These are phyloP conservation scores for Heritiera fomes DNA, from an alignment of 345 rosid species.

Conservation along the genomic window DNA sequence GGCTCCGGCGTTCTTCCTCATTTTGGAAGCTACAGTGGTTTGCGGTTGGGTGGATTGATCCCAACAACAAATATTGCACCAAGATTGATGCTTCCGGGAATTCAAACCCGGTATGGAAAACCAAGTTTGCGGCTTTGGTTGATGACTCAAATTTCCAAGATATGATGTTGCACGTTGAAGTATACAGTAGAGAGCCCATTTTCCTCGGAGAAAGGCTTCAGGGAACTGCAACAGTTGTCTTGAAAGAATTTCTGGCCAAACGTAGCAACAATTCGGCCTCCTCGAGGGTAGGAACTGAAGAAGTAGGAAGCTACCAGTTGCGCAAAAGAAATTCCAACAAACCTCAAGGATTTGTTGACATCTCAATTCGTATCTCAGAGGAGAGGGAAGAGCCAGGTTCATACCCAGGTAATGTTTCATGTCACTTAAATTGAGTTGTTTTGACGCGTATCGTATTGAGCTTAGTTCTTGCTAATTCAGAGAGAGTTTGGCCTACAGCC, in stretches of 20 bases:
- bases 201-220: constrained; percentile 79
- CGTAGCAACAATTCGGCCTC: constrained; percentile 36
- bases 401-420: constrained; percentile 35
- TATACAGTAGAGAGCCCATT: constrained; percentile 59
- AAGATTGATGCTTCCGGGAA: constrained; percentile 68
- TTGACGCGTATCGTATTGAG: not conserved
- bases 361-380: constrained; percentile 61
- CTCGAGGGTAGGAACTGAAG: constrained; percentile 42
- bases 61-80: constrained; percentile 82
- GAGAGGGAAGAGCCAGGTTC: constrained; percentile 42
- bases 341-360: constrained; percentile 77
- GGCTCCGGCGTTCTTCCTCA: constrained; percentile 59
- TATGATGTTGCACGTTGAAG: constrained; percentile 36
- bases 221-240: constrained; percentile 66
- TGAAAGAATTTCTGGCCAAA: constrained; percentile 68
- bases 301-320: constrained; percentile 81
- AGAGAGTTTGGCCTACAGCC: not conserved
- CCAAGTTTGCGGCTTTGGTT: constrained; percentile 63
- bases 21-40: constrained; percentile 92
- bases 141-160: constrained; percentile 54
- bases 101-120: constrained; percentile 75
- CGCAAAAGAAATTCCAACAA: constrained; percentile 61
- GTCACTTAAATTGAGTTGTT: not conserved
- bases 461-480: not conserved
- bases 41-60: constrained; percentile 91